A percentile compares a stretch with the other conserved stretches of the same genome.
Evolutionary conservation across 1,139 yeast genomes (phyloP).

Genomic region (Yamadazyma dendronema): DNA sequence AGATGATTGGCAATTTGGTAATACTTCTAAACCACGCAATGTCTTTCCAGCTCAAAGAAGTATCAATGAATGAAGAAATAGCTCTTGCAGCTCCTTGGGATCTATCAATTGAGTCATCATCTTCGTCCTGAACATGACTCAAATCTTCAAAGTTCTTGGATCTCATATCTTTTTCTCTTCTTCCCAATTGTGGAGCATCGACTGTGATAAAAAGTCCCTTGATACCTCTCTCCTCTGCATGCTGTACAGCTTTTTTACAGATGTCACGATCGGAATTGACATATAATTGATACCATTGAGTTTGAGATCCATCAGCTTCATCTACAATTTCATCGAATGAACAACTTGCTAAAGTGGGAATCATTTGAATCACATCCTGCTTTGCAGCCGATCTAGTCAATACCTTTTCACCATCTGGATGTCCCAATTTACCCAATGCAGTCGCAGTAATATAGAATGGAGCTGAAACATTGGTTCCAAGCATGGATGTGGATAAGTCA

Average conservation of each 20-base stretch:
- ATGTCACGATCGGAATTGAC: conserved; percentile 63
- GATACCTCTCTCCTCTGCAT: conserved; percentile 74
- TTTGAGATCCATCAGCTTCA: conserved; percentile 48
- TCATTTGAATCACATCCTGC: conserved; percentile 73
- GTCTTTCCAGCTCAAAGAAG: conserved; percentile 69
- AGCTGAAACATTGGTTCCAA: conserved; percentile 34
- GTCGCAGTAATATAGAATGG: conserved; percentile 82
- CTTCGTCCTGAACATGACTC: conserved; percentile 61
- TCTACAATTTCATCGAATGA: conserved; percentile 70
- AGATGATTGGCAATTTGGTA: conserved; percentile 63
- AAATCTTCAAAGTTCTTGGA: conserved; percentile 33
- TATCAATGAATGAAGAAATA: conserved; percentile 79
- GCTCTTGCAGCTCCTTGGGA: conserved; percentile 88
- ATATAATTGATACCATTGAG: conserved; percentile 90
- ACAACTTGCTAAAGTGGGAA: conserved; percentile 76
- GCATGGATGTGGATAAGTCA: conserved; percentile 39
- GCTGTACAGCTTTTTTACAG: conserved; percentile 58
- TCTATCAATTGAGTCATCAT: conserved; percentile 52
- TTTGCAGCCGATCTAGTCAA: conserved; percentile 71
- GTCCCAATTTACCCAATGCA: conserved; percentile 78
- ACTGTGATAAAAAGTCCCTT: conserved; percentile 84
- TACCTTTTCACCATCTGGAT: conserved; percentile 74
- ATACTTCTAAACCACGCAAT: conserved; percentile 54
- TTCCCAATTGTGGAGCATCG: conserved; percentile 94
- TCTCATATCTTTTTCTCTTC: conserved; percentile 72